Percentiles rank a stretch among this genome's conserved stretches.
These are phyloP conservation scores for Favolaschia claudopus DNA, from an alignment of 768 basidiomycete species.

Conservation along the genomic window DNA sequence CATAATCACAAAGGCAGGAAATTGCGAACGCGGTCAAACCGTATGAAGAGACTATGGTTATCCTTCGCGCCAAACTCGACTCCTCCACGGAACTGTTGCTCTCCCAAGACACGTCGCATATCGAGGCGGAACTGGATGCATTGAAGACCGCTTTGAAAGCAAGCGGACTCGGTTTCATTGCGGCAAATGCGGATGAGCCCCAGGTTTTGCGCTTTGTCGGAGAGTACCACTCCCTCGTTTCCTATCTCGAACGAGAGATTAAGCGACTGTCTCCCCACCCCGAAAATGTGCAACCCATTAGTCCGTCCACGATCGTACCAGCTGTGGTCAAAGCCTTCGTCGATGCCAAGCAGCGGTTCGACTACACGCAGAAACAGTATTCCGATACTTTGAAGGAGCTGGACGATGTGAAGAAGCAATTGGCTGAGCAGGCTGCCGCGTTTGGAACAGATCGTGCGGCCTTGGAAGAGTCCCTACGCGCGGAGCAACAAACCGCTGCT, in stretches of 20 bases:
- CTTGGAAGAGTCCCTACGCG: too few relatives aligned
- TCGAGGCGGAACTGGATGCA: background rate
- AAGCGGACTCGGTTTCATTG: background rate
- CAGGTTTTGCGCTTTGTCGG: slow-evolving; percentile 1
- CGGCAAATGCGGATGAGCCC: background rate
- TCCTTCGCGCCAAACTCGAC: background rate
- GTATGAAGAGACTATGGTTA: background rate
- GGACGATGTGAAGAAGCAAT: background rate
- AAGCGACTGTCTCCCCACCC: background rate
- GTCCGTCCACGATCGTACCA: slow-evolving; percentile 10
- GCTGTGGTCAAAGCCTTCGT: background rate
- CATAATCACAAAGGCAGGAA: too few relatives aligned
- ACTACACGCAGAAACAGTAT: background rate
- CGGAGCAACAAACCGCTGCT: too few relatives aligned
- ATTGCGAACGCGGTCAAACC: slow-evolving; percentile 6
- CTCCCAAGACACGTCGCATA: background rate
- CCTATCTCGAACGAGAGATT: background rate
- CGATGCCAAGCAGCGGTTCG: background rate
- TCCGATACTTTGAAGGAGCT: background rate
- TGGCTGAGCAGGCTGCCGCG: background rate
- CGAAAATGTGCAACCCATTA: background rate
- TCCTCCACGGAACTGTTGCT: background rate
- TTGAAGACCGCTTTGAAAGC: background rate
- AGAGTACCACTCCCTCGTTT: background rate
- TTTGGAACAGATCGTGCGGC: background rate